Evolutionary conservation across 805 yeast species (phyloP).

Genomic region (Suhomyces canberraensis): DNA sequence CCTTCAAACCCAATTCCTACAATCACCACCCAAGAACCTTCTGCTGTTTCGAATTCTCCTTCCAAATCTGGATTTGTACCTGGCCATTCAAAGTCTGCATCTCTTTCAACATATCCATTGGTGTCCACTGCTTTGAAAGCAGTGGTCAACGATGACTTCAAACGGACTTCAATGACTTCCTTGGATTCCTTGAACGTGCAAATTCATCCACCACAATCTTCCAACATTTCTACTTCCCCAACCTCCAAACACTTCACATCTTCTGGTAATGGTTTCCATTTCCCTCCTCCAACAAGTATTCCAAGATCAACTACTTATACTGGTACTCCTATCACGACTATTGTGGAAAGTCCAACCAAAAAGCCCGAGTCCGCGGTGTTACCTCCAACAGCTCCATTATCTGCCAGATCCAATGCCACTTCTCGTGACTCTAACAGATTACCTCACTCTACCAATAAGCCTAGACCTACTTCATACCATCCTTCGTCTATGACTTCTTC

Average conservation of each 20-base stretch:
- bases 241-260: slow-evolving; percentile 6
- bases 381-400: slow-evolving; percentile 10
- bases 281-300: slow-evolving; percentile 7
- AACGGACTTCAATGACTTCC: slow-evolving; percentile 17
- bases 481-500: slow-evolving; percentile 52
- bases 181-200: slow-evolving; percentile 14
- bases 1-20: slow-evolving; percentile 2
- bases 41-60: slow-evolving; percentile 20
- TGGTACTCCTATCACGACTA: slow-evolving; percentile 42
- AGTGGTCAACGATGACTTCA: slow-evolving; percentile 58
- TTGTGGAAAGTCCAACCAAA: slow-evolving; percentile 42
- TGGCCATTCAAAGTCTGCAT: slow-evolving; percentile 33
- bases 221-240: slow-evolving; percentile 9
- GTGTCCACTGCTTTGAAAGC: slow-evolving; percentile 73
- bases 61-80: slow-evolving; percentile 15
- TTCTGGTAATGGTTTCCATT: slow-evolving; percentile 6
- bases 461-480: slow-evolving; percentile 82
- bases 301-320: slow-evolving; percentile 28
- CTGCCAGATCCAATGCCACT: slow-evolving; percentile 10
- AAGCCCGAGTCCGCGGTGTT: slow-evolving; percentile 14
- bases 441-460: slow-evolving; percentile 52
- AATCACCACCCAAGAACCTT: slow-evolving; percentile 11
- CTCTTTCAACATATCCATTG: slow-evolving; percentile 40
- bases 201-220: slow-evolving; percentile 9
- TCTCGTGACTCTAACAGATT: slow-evolving; percentile 29